A percentile compares a stretch with the other conserved stretches of the same genome.
These are phyloP conservation scores for Geotrichum klebahnii DNA, from an alignment of 1,139 yeast genomes.

Conservation along the genomic window DNA sequence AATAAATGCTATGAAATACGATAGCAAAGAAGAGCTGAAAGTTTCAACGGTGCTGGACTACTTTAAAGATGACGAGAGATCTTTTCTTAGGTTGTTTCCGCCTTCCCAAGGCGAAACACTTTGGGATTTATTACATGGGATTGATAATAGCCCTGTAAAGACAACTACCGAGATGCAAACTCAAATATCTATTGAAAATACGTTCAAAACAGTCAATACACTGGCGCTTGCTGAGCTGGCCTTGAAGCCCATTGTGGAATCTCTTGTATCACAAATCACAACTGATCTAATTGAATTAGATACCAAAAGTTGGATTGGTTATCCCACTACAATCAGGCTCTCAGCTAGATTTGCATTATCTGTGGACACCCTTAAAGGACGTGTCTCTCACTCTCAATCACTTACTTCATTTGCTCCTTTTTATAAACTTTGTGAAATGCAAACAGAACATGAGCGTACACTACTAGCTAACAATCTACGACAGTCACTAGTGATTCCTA, in stretches of 20 bases:
- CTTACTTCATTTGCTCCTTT: conserved; percentile 14
- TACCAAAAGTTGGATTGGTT: conserved; percentile 25
- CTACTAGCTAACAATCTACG: conserved; percentile 10
- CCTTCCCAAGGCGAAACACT: conserved; percentile 25
- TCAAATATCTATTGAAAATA: conserved; percentile 39
- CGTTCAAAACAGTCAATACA: conserved; percentile 27
- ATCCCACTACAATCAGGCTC: conserved; percentile 28
- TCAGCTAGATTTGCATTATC: conserved; percentile 21
- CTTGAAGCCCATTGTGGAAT: conserved; percentile 26
- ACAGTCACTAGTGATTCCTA: conserved; percentile 9
- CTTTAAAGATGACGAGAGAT: conserved; percentile 2
- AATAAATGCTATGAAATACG: conserved; percentile 2
- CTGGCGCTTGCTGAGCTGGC: conserved; percentile 24
- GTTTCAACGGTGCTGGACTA: conserved; percentile 4
- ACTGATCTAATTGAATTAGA: conserved; percentile 29
- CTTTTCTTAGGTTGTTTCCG: conserved; percentile 21
- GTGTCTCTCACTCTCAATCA: conserved; percentile 15
- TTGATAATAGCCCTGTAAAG: conserved; percentile 29
- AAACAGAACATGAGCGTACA: not conserved
- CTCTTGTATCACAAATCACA: conserved; percentile 29
- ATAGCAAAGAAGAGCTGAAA: conserved; percentile 7
- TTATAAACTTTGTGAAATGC: conserved; percentile 6
- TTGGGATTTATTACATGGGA: conserved; percentile 36
- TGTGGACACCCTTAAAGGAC: not conserved
- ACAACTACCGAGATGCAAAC: conserved; percentile 31